These are phyloP conservation scores for Phlyctochytrium planicorne DNA, from an alignment of 192 early-diverging fungal genomes.

Conservation along the genomic window DNA sequence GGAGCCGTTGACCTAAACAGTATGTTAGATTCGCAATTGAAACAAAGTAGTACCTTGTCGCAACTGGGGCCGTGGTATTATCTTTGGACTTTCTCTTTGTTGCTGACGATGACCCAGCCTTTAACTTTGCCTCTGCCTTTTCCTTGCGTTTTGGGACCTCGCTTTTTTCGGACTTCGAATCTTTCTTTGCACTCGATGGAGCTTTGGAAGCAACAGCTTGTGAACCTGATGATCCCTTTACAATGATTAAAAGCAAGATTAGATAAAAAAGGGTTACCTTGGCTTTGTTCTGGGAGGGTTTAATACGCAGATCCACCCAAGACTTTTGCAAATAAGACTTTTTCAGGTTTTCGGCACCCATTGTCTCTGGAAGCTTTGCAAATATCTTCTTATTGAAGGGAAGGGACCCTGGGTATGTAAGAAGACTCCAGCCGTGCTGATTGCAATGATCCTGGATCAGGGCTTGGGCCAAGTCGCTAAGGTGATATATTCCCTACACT, in stretches of 20 bases:
- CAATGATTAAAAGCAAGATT: background rate
- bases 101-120: background rate
- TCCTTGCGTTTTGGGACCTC: slow-evolving; percentile 10
- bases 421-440: slow-evolving; percentile 73
- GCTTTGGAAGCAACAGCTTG: slow-evolving; percentile 5
- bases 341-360: slow-evolving; percentile 32
- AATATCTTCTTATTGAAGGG: slow-evolving; percentile 70
- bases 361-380: slow-evolving; percentile 37
- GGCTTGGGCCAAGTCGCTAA: slow-evolving; percentile 81
- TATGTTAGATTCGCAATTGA: too few species aligned
- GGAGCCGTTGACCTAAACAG: too few species aligned
- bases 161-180: background rate
- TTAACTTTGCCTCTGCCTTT: slow-evolving; percentile 9
- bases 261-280: background rate
- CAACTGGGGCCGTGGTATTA: background rate
- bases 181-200: slow-evolving; percentile 3
- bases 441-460: slow-evolving; percentile 77
- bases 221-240: too few species aligned
- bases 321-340: slow-evolving; percentile 31
- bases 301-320: slow-evolving; percentile 19
- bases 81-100: background rate
- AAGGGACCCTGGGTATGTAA: slow-evolving; percentile 72
- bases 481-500: slow-evolving; percentile 68
- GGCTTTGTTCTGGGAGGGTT: background rate
- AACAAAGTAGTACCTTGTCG: too few species aligned